These are phyloP conservation scores for Macrophomina phaseolina DNA, from an alignment of 2,329 filamentous ascomycete species.

Conservation along the genomic window DNA sequence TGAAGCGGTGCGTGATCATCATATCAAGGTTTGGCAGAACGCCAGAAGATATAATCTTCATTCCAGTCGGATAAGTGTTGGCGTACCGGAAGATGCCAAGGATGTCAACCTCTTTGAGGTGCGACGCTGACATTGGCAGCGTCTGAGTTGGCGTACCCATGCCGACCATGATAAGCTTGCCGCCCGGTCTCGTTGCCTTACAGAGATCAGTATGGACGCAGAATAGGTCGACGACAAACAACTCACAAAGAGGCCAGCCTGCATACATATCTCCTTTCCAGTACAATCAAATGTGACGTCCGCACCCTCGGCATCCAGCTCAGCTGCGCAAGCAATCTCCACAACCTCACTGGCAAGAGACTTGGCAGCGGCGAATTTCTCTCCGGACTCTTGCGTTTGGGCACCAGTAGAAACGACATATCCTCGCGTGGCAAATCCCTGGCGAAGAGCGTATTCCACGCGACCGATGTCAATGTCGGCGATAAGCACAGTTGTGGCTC, in stretches of 20 bases:
- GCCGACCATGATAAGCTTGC: conserved; percentile 60
- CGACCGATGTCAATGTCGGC: conserved; percentile 48
- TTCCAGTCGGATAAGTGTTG: conserved; percentile 60
- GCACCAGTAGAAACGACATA: conserved; percentile 32
- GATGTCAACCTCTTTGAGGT: conserved; percentile 61
- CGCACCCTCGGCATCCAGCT: conserved; percentile 46
- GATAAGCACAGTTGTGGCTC: conserved; percentile 48
- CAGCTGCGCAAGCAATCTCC: conserved; percentile 43
- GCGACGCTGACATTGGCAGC: conserved; percentile 60
- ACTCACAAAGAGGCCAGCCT: conserved; percentile 50
- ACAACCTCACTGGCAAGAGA: conserved; percentile 44
- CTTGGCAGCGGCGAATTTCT: conserved; percentile 43
- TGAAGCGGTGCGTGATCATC: conserved; percentile 60
- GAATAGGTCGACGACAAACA: too few relatives aligned
- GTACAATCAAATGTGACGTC: conserved; percentile 51
- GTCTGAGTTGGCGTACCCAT: conserved; percentile 63
- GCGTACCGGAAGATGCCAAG: conserved; percentile 64
- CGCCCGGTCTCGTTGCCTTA: conserved; percentile 54
- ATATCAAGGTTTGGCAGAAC: conserved; percentile 56
- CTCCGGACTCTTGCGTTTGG: conserved; percentile 17
- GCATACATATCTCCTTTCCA: conserved; percentile 51
- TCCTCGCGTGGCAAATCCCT: conserved; percentile 48
- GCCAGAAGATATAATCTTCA: conserved; percentile 58
- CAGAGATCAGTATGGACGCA: background rate
- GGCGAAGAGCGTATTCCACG: conserved; percentile 46